These are phyloP conservation scores for Pseudoperonospora humuli DNA, from an alignment of 352 stramenopile species.

Conservation along the genomic window DNA sequence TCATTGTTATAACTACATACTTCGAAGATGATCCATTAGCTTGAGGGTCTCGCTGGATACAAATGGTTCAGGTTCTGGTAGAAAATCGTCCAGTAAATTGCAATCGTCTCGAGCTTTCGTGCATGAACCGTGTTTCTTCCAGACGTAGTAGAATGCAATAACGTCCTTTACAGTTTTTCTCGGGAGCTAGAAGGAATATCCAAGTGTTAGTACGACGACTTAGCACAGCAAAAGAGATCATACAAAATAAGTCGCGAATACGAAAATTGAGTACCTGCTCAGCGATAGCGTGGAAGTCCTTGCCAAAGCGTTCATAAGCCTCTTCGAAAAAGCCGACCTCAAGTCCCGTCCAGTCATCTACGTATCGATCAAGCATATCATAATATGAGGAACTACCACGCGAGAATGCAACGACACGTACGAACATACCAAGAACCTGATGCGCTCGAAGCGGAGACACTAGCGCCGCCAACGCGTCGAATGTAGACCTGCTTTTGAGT, in stretches of 20 bases:
- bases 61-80: conserved; percentile 43
- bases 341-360: conserved; percentile 69
- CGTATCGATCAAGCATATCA: background rate
- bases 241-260: background rate
- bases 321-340: conserved; percentile 79
- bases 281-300: conserved; percentile 72
- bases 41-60: conserved; percentile 54
- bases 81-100: conserved; percentile 38
- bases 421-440: conserved; percentile 57
- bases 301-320: conserved; percentile 61
- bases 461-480: conserved; percentile 56
- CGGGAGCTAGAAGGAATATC: conserved; percentile 33
- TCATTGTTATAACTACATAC: too few species aligned
- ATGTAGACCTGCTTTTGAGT: conserved; percentile 57
- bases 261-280: conserved; percentile 32
- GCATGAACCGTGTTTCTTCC: conserved; percentile 71
- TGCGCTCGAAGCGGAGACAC: conserved; percentile 52
- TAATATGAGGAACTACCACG: conserved; percentile 1
- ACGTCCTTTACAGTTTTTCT: conserved; percentile 56
- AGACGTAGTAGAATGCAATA: conserved; percentile 82
- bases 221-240: background rate
- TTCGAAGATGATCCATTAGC: conserved; percentile 49
- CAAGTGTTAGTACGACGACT: background rate
- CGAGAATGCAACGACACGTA: background rate
- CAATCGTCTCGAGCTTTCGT: conserved; percentile 25